Evolutionary conservation across 345 rosid genomes (phyloP).

Genomic region (thale cress (Arabidopsis thaliana)): DNA sequence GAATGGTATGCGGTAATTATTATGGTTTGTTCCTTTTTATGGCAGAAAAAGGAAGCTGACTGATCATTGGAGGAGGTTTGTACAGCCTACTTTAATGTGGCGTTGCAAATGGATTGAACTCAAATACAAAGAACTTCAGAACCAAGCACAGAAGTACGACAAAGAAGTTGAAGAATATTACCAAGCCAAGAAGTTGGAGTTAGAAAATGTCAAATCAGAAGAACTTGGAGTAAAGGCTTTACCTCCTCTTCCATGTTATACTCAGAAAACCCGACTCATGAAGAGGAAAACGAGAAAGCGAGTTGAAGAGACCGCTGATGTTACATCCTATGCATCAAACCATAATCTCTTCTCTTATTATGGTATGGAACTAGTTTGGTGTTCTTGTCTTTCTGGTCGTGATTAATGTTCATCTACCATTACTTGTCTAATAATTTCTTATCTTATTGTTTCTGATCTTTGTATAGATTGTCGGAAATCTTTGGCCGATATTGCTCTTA

Average conservation of each 20-base stretch:
- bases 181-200: constrained; percentile 54
- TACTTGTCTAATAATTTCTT: constrained; percentile 12
- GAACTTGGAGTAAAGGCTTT: constrained; percentile 53
- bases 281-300: constrained; percentile 71
- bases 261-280: constrained; percentile 51
- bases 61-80: constrained; percentile 78
- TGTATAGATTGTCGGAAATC: constrained; percentile 62
- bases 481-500: constrained; percentile 51
- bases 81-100: constrained; percentile 74
- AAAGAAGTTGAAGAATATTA: constrained; percentile 58
- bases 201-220: constrained; percentile 45
- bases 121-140: constrained; percentile 59
- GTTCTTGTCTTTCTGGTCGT: constrained; percentile 17
- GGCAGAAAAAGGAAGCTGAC: constrained; percentile 76
- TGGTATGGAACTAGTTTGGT: constrained; percentile 52
- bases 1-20: constrained; percentile 1
- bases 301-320: constrained; percentile 67
- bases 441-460: constrained; percentile 19
- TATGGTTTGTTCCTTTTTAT: not conserved
- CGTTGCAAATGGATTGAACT: constrained; percentile 83
- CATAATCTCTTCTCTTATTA: constrained; percentile 75
- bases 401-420: constrained; percentile 20
- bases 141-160: constrained; percentile 61
- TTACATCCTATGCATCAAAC: constrained; percentile 51
- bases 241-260: constrained; percentile 57